A percentile compares a stretch with the other conserved stretches of the same genome.
Evolutionary conservation across 75 land plant genomes (phyloP).

Genomic region (Pinus albicaulis): DNA sequence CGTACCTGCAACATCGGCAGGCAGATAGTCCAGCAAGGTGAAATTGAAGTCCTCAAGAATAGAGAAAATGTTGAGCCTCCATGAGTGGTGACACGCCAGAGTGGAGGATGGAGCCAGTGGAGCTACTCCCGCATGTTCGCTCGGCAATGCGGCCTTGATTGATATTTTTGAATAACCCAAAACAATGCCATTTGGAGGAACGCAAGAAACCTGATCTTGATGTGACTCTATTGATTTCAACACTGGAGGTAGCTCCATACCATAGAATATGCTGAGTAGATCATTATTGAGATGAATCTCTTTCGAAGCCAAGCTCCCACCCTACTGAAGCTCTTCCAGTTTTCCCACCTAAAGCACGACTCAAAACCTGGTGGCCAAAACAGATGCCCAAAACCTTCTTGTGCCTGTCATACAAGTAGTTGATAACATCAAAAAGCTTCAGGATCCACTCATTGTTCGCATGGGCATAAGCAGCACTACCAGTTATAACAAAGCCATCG

Average conservation of each 20-base stretch:
- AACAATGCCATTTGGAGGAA: too few relatives aligned
- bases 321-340: slow-evolving; percentile 51
- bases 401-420: slow-evolving; percentile 1
- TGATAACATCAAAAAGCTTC: slow-evolving; percentile 23
- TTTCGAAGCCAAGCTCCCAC: slow-evolving; percentile 55
- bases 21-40: too few relatives aligned
- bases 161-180: too few relatives aligned
- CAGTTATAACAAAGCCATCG: slow-evolving; percentile 36
- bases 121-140: too few relatives aligned
- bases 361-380: slow-evolving; percentile 54
- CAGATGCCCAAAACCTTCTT: slow-evolving; percentile 37
- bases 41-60: too few relatives aligned
- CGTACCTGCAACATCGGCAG: too few relatives aligned
- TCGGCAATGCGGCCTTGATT: too few relatives aligned
- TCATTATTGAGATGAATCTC: slow-evolving; percentile 16
- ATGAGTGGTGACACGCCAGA: too few relatives aligned
- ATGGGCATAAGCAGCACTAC: slow-evolving; percentile 31
- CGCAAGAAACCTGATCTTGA: slow-evolving; percentile 48
- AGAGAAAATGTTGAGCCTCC: too few relatives aligned
- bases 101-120: too few relatives aligned
- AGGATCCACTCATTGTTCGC: slow-evolving; percentile 24
- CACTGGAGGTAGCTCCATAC: slow-evolving; percentile 19
- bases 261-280: slow-evolving; percentile 22
- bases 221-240: slow-evolving; percentile 34
- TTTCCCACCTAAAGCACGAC: slow-evolving; percentile 54